Conservation (phyloP, 2,329 filamentous ascomycete genomes). For the Neospermospora avenae region DNA sequence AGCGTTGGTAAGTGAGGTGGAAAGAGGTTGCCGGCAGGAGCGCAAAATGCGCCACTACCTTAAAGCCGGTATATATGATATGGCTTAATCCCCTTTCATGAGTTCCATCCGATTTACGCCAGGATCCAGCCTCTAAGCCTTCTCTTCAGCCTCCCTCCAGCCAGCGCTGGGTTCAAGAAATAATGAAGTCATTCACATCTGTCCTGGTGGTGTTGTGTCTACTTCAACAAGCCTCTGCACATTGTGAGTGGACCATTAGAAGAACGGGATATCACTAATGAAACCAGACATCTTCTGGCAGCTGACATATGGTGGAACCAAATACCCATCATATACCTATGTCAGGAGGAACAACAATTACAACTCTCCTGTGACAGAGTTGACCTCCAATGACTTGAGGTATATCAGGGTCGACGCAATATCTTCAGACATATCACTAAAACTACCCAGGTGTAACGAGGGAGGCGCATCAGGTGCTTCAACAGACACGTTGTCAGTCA, state of each 20-base stretch:
- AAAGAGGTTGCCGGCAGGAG: not conserved
- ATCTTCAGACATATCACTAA: conserved; percentile 39
- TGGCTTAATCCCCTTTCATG: not conserved
- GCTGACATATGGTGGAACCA: conserved; percentile 22
- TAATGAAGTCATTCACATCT: conserved; percentile 19
- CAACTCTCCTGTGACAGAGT: conserved; percentile 45
- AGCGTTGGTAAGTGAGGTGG: not conserved
- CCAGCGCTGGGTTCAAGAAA: not conserved
- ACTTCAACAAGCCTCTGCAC: conserved; percentile 11
- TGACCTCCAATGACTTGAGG: conserved; percentile 25
- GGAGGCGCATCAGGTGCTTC: conserved; percentile 26
- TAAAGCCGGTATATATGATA: not conserved
- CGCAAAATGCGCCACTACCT: not conserved
- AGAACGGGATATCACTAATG: not conserved
- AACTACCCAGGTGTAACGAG: conserved; percentile 45
- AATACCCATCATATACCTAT: conserved; percentile 44
- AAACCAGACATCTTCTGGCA: conserved; percentile 28
- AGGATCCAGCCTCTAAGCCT: not conserved
- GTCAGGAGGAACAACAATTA: conserved; percentile 45
- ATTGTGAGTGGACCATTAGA: conserved; percentile 10
- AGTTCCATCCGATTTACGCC: not conserved
- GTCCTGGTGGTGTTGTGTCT: conserved; percentile 9
- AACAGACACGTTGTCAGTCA: conserved; percentile 32
- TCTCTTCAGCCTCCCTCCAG: not conserved
- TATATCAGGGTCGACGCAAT: conserved; percentile 12